Percentiles rank a stretch among this genome's conserved stretches.
phyloP scores from a whole-genome alignment of 2,329 filamentous ascomycete genomes.

The Exophiala viscosa region DNA sequence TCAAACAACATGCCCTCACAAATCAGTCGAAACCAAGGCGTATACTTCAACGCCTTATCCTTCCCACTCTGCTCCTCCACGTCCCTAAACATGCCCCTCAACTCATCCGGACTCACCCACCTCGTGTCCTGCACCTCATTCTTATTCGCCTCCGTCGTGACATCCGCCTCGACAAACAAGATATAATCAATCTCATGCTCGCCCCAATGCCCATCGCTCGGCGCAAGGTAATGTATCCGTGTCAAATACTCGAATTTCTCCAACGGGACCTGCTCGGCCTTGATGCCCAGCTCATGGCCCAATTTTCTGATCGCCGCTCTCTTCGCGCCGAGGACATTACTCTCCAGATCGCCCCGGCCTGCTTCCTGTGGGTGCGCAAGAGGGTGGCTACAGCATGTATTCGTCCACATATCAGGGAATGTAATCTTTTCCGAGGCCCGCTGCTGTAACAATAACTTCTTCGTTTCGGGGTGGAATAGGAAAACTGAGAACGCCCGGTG shows the following conservation, averaged over 20 bases:
- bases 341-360: slow-evolving; percentile 67
- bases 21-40: slow-evolving; percentile 99
- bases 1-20: slow-evolving; percentile 96
- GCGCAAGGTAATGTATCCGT: slow-evolving; percentile 95
- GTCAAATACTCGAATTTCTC: slow-evolving; percentile 93
- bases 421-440: slow-evolving; percentile 96
- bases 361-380: slow-evolving; percentile 89
- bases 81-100: slow-evolving; percentile 82
- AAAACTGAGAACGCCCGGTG: slow-evolving; percentile 98
- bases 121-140: slow-evolving; percentile 86
- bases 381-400: slow-evolving; percentile 98
- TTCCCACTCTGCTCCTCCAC: slow-evolving; percentile 63
- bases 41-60: slow-evolving; percentile 81
- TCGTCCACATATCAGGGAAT: slow-evolving; percentile 99
- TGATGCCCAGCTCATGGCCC: slow-evolving; percentile 91
- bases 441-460: slow-evolving; percentile 91
- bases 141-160: slow-evolving; percentile 74
- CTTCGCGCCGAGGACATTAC: slow-evolving; percentile 81
- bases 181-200: slow-evolving; percentile 99
- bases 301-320: slow-evolving; percentile 89
- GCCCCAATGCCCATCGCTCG: slow-evolving; percentile 96
- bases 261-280: slow-evolving; percentile 79
- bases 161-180: slow-evolving; percentile 92
- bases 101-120: slow-evolving; percentile 77
- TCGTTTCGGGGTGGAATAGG: slow-evolving; percentile 82